These are phyloP conservation scores for Alternaria burnsii DNA, from an alignment of 2,329 filamentous ascomycete species.

Conservation along the genomic window DNA sequence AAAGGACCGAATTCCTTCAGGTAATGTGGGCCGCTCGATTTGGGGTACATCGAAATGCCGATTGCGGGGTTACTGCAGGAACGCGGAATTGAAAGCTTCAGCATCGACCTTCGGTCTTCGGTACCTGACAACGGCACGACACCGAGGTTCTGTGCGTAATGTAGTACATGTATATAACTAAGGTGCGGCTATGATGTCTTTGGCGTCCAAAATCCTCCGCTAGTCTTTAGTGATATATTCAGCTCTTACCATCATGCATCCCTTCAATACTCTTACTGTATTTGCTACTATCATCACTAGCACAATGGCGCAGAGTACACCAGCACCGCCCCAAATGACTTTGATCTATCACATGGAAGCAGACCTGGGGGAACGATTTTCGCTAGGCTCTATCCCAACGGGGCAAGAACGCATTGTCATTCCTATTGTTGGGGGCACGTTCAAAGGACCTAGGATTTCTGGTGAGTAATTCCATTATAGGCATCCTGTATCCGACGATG, in stretches of 20 bases:
- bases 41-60: not conserved
- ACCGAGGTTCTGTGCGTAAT: not conserved
- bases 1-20: not conserved
- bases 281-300: conserved; percentile 12
- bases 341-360: conserved; percentile 37
- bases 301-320: conserved; percentile 26
- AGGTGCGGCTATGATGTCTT: not conserved
- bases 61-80: conserved; percentile 2
- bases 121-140: not conserved
- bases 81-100: not conserved
- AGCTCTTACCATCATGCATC: conserved; percentile 18
- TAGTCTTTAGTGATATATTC: not conserved
- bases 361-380: conserved; percentile 31
- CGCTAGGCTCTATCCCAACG: conserved; percentile 28
- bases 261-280: conserved; percentile 15
- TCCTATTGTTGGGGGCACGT: conserved; percentile 41
- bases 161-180: not conserved
- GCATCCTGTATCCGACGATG: not conserved
- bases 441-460: conserved; percentile 37
- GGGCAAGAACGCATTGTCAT: conserved; percentile 38
- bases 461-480: conserved; percentile 21
- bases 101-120: not conserved
- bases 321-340: conserved; percentile 29
- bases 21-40: not conserved
- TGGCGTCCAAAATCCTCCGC: not conserved